A percentile compares a stretch with the other conserved stretches of the same genome.
Conservation (phyloP, 2,329 filamentous ascomycete genomes). For the Fusarium abutilonis region DNA sequence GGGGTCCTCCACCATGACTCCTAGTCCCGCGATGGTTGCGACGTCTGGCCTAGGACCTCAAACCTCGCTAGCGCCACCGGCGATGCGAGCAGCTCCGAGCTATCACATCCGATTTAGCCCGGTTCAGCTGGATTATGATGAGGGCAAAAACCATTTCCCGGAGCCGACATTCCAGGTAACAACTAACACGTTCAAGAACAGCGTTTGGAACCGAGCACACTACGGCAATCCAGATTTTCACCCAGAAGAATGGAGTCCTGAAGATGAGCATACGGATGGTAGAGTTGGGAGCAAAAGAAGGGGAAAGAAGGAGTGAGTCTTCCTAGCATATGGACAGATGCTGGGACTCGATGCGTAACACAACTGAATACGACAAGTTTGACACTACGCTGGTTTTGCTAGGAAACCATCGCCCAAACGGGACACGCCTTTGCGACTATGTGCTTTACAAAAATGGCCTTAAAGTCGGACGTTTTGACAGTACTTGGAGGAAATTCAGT, state of each 20-base stretch:
- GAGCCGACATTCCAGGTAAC: constrained; percentile 60
- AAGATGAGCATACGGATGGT: constrained; percentile 51
- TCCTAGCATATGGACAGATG: constrained; percentile 4
- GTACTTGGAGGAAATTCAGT: too few species aligned
- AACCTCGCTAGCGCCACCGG: constrained; percentile 16
- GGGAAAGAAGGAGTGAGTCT: constrained; percentile 40
- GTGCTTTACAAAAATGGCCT: not conserved
- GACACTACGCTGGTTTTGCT: constrained; percentile 10
- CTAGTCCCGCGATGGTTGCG: constrained; percentile 34
- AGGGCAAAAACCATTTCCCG: constrained; percentile 54
- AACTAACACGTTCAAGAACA: constrained; percentile 72
- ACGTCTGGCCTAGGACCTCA: constrained; percentile 32
- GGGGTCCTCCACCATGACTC: constrained; percentile 28
- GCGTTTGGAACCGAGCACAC: constrained; percentile 72
- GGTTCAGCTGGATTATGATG: constrained; percentile 59
- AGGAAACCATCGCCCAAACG: constrained; percentile 4
- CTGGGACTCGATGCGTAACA: constrained; percentile 1
- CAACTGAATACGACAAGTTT: not conserved
- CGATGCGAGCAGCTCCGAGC: constrained; percentile 29
- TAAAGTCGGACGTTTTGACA: too few species aligned
- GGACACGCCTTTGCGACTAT: constrained; percentile 18
- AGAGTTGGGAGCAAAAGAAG: constrained; percentile 44
- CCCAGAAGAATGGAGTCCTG: constrained; percentile 57
- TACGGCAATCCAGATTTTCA: constrained; percentile 69
- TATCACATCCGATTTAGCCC: constrained; percentile 62